phyloP scores from a whole-genome alignment of 768 basidiomycete genomes.

The Panellus pusillus region DNA sequence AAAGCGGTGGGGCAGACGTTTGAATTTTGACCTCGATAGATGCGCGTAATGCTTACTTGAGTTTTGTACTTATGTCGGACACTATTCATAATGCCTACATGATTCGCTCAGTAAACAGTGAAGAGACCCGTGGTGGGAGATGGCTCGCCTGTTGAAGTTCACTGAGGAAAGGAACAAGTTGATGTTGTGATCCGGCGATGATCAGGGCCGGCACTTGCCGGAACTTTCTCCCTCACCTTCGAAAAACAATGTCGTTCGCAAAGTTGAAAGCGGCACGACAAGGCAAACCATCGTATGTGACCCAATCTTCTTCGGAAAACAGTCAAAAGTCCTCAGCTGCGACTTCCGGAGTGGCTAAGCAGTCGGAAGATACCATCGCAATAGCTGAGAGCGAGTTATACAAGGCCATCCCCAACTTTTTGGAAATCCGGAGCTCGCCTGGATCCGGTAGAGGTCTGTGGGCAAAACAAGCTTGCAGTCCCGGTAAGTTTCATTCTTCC shows the following conservation, averaged over 20 bases:
- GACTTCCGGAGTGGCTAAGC: slow-evolving; percentile 37
- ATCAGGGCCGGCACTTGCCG: too few species aligned
- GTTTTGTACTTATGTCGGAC: too few species aligned
- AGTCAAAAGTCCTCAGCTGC: slow-evolving; percentile 14
- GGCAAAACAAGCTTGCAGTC: slow-evolving; percentile 32
- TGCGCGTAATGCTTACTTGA: too few species aligned
- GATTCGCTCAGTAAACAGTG: too few species aligned
- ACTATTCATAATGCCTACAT: too few species aligned
- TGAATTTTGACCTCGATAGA: background rate
- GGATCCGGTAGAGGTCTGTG: slow-evolving; percentile 49
- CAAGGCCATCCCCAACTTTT: slow-evolving; percentile 34
- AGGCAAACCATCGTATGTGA: slow-evolving; percentile 33
- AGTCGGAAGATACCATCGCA: slow-evolving; percentile 26
- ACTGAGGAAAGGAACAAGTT: too few species aligned
- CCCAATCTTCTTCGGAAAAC: slow-evolving; percentile 20
- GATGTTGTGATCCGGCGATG: too few species aligned
- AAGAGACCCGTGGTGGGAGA: too few species aligned
- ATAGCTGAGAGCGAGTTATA: slow-evolving; percentile 23
- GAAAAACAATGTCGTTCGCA: slow-evolving; percentile 37
- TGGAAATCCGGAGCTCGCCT: slow-evolving; percentile 40
- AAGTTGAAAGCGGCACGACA: slow-evolving; percentile 34
- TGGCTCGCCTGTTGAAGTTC: too few species aligned
- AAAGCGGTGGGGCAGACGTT: background rate
- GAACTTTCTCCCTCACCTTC: background rate
- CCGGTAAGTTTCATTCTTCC: slow-evolving; percentile 34